These are phyloP conservation scores for Didymella lethalis DNA, from an alignment of 2,329 filamentous ascomycete species.

Conservation along the genomic window DNA sequence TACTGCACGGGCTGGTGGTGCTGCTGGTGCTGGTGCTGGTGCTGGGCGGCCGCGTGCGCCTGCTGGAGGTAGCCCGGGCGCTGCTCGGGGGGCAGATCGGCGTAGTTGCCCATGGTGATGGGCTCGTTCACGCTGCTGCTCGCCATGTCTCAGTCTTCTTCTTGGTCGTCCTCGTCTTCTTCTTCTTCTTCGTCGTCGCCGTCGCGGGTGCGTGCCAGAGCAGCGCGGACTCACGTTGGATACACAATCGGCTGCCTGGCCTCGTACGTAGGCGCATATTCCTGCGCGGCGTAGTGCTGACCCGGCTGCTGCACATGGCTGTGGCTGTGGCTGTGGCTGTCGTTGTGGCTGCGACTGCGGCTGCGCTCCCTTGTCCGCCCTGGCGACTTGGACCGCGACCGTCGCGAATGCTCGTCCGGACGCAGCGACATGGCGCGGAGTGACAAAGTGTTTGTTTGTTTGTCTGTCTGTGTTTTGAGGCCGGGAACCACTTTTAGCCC, in stretches of 20 bases:
- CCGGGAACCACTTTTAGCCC: slow-evolving; percentile 5
- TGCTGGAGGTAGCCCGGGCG: slow-evolving; percentile 51
- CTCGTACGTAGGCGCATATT: slow-evolving; percentile 47
- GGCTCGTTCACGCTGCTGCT: slow-evolving; percentile 33
- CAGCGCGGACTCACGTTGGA: slow-evolving; percentile 42
- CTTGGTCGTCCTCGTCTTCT: background rate
- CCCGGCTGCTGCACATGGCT: slow-evolving; percentile 21
- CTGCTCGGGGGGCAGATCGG: slow-evolving; percentile 55
- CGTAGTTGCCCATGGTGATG: slow-evolving; percentile 56
- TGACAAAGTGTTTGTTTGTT: background rate
- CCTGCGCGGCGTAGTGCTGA: slow-evolving; percentile 21
- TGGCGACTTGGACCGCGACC: slow-evolving; percentile 55
- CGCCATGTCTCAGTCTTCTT: slow-evolving; percentile 42
- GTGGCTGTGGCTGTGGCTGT: no score
- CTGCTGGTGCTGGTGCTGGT: slow-evolving; percentile 25
- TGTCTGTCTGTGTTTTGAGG: background rate
- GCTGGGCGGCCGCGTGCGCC: slow-evolving; percentile 28
- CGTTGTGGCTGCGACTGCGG: slow-evolving; percentile 33
- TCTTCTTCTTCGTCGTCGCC: no score
- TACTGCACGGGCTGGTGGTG: slow-evolving; percentile 26
- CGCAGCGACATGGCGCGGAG: slow-evolving; percentile 49
- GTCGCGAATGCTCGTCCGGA: slow-evolving; percentile 49
- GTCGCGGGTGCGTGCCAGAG: slow-evolving; percentile 8
- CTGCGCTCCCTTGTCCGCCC: slow-evolving; percentile 47
- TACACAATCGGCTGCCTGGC: slow-evolving; percentile 51